Percentiles rank a stretch among this genome's conserved stretches.
These are phyloP conservation scores for Pestalotiopsis sp. DNA, from an alignment of 2,329 filamentous ascomycete species.

Conservation along the genomic window DNA sequence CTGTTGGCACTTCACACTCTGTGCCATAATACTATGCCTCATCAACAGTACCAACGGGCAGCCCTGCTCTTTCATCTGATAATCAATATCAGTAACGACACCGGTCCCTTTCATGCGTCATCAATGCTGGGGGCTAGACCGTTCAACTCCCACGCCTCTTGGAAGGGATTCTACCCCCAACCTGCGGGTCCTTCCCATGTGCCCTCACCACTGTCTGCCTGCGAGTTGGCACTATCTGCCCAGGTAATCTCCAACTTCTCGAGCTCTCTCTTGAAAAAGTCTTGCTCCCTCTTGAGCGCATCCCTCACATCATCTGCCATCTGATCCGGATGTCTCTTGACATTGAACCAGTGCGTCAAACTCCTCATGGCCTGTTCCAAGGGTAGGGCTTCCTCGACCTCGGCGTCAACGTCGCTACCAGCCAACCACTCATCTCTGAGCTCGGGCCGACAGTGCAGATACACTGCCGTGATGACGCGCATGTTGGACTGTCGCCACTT, in stretches of 20 bases:
- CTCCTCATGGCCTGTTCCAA: conserved; percentile 88
- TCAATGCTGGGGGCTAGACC: not conserved
- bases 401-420: conserved; percentile 87
- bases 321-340: conserved; percentile 78
- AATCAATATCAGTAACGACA: not conserved
- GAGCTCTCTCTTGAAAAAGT: conserved; percentile 79
- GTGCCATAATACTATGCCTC: not conserved
- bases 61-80: not conserved
- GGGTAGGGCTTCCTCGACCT: conserved; percentile 90
- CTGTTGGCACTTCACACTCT: not conserved
- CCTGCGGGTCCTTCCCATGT: conserved; percentile 2
- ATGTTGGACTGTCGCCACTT: conserved; percentile 99
- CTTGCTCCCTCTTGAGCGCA: conserved; percentile 71
- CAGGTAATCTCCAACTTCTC: conserved; percentile 68
- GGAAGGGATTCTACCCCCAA: not conserved
- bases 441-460: conserved; percentile 90
- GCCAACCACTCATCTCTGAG: conserved; percentile 93
- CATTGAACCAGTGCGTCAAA: conserved; percentile 92
- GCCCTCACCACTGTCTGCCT: not conserved
- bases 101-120: not conserved
- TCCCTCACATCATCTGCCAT: conserved; percentile 64
- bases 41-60: not conserved
- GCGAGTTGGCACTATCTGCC: conserved; percentile 34
- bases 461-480: conserved; percentile 97
- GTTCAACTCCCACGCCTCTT: not conserved